Evolutionary conservation across 768 basidiomycete genomes (phyloP).

Genomic region (Phaffia australis): DNA sequence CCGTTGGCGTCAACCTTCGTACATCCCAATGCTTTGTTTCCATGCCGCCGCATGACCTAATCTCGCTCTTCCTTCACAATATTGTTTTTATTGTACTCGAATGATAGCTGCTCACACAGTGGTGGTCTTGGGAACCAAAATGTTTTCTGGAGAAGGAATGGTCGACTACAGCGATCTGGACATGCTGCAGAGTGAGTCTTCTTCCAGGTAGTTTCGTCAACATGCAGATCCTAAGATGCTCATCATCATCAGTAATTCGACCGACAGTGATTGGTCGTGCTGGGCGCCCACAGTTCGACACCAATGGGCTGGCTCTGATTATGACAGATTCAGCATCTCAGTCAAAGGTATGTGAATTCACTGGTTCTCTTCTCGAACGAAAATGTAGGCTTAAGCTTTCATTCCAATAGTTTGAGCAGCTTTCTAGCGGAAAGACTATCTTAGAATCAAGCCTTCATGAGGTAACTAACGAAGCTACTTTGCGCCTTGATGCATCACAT

Average conservation of each 20-base stretch:
- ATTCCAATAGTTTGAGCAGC: slow-evolving; percentile 12
- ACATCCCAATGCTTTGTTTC: slow-evolving; percentile 32
- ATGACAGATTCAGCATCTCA: slow-evolving; percentile 62
- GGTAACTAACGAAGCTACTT: slow-evolving; percentile 22
- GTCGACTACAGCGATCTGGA: slow-evolving; percentile 79
- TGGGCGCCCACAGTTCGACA: slow-evolving; percentile 81
- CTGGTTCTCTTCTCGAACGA: slow-evolving; percentile 19
- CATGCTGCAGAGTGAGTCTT: background rate
- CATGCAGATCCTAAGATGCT: slow-evolving; percentile 34
- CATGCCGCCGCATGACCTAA: slow-evolving; percentile 11
- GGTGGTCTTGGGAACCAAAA: slow-evolving; percentile 79
- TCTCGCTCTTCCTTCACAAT: background rate
- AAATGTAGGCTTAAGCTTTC: background rate
- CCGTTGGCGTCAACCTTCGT: slow-evolving; percentile 95
- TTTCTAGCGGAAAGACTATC: slow-evolving; percentile 49
- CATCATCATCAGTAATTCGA: slow-evolving; percentile 33
- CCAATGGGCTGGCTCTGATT: slow-evolving; percentile 70
- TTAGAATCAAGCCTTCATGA: slow-evolving; percentile 57
- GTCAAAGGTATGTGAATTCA: slow-evolving; percentile 59
- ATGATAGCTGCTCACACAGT: slow-evolving; percentile 64
- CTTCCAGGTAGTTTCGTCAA: too few species aligned
- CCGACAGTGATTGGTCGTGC: slow-evolving; percentile 70
- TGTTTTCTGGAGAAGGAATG: slow-evolving; percentile 55
- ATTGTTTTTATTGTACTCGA: background rate
- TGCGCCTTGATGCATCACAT: background rate